Base-by-base conservation (phyloP, 805 yeast genomes). In the Candida ipomoeae region DNA sequence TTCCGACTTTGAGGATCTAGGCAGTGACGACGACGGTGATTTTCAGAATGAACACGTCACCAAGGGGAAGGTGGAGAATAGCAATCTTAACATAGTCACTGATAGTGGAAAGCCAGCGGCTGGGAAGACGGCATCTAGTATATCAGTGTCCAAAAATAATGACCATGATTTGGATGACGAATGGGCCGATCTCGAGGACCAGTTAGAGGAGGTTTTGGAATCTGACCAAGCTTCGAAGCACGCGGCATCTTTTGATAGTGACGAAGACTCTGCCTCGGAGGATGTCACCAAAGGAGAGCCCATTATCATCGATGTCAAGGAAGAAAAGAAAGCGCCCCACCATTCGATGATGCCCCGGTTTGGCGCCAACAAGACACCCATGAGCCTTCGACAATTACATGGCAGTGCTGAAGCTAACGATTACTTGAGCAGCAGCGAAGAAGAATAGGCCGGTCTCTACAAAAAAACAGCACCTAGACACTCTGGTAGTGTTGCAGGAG, bases 111-210 rank as follows among this genome's bases (percentile, higher is more conserved):
- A 49, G 39, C 14, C 23, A 38, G 23, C 34, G 40, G 14, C 42
- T 49, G 13, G 13, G 40, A 44, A 20, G 26, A 48, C 13, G 45
- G 36, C 14, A 48, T 42, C 43, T 2, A 40, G 34, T 17, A 29
- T 10, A n/a, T 6, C 43, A 10, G 34, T 26, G 21, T 10, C 34
- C 5, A 48, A 45, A 4, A 51, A 40, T 6, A 53, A 44, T 14
- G 49, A 56, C 10, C 49, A 50, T n/a, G 72, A 65, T 17, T 55
- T 62, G 52, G 71, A 64, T 29, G 76, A 73, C 56, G 77, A 73
- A 29, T 73, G 73, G 51, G 68, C 68, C 38, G 77, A 73, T 54
- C 63, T 73, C 40, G 78, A 73, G 46, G 71, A 71, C 49, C 74
- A 73, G 51, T 57, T 73, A 35, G 67, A 71, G 48, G 75, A 73